Percentiles rank a stretch among this genome's conserved stretches.
Evolutionary conservation across 2,329 filamentous ascomycete genomes (phyloP).

Genomic region (Metarhizium album): DNA sequence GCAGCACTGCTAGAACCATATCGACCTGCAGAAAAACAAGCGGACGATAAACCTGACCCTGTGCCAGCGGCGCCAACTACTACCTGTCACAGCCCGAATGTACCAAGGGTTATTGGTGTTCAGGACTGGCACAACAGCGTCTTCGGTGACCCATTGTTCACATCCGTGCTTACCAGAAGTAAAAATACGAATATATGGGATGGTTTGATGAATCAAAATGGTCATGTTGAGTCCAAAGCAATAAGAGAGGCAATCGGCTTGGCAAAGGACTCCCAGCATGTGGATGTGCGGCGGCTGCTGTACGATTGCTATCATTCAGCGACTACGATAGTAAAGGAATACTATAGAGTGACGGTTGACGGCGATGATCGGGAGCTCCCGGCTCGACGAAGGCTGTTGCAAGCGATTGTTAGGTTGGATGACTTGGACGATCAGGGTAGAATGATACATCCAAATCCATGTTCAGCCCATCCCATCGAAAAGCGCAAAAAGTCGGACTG

Average conservation of each 20-base stretch:
- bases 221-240: neutral
- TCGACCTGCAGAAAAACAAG: neutral
- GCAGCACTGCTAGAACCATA: neutral
- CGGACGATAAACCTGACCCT: neutral
- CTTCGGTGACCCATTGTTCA: conserved; percentile 50
- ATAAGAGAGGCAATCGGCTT: neutral
- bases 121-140: conserved; percentile 47
- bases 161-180: conserved; percentile 34
- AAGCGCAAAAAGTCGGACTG: conserved; percentile 30
- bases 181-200: conserved; percentile 33
- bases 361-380: conserved; percentile 41
- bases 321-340: conserved; percentile 40
- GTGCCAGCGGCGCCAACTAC: neutral
- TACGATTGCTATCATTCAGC: conserved; percentile 49
- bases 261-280: conserved; percentile 12
- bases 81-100: neutral
- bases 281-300: conserved; percentile 36
- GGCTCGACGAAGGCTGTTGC: conserved; percentile 39
- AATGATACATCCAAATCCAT: conserved; percentile 22
- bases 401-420: conserved; percentile 35
- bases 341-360: conserved; percentile 39
- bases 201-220: conserved; percentile 28
- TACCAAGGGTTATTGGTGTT: conserved; percentile 16
- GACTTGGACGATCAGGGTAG: conserved; percentile 22
- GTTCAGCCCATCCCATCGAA: conserved; percentile 30